Evolutionary conservation across 2,329 filamentous ascomycete genomes (phyloP).

Genomic region (Penicillium sp.): DNA sequence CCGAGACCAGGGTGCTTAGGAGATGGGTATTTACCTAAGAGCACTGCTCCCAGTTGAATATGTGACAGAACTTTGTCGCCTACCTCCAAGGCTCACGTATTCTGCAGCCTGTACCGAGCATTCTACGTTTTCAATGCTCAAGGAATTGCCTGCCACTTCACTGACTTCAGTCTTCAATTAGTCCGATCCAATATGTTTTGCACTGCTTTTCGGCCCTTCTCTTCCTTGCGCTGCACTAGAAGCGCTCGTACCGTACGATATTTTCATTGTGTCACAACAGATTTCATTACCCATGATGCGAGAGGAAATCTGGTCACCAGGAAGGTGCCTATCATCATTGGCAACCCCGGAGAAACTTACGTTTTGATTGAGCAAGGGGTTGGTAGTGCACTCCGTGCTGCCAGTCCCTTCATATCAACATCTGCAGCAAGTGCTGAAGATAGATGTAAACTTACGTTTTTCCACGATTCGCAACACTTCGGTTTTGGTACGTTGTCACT

Average conservation of each 20-base stretch:
- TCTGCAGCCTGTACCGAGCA: too few species aligned
- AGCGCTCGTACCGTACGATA: conserved; percentile 10
- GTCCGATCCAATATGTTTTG: conserved; percentile 12
- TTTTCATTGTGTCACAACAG: conserved; percentile 25
- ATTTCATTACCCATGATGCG: conserved; percentile 20
- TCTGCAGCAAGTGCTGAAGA: conserved; percentile 15
- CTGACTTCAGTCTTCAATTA: too few species aligned
- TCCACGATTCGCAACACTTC: conserved; percentile 28
- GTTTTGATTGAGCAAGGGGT: conserved; percentile 22
- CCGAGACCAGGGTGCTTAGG: too few species aligned
- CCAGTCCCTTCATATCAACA: conserved; percentile 6
- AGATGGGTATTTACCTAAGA: too few species aligned
- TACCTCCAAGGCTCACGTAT: too few species aligned
- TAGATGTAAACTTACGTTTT: conserved; percentile 27
- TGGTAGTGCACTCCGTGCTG: conserved; percentile 23
- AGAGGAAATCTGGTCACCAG: conserved; percentile 18
- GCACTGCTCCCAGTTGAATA: too few species aligned
- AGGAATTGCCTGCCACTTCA: too few species aligned
- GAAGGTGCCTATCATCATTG: conserved; percentile 24
- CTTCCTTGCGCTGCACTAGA: not conserved
- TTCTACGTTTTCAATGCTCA: too few species aligned
- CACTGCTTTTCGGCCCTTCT: conserved; percentile 10
- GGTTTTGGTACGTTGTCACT: conserved; percentile 17
- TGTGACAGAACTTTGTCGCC: too few species aligned
- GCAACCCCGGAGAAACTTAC: conserved; percentile 23